Evolutionary conservation across 768 basidiomycete species (phyloP).

Genomic region (Tylopilus balloui): DNA sequence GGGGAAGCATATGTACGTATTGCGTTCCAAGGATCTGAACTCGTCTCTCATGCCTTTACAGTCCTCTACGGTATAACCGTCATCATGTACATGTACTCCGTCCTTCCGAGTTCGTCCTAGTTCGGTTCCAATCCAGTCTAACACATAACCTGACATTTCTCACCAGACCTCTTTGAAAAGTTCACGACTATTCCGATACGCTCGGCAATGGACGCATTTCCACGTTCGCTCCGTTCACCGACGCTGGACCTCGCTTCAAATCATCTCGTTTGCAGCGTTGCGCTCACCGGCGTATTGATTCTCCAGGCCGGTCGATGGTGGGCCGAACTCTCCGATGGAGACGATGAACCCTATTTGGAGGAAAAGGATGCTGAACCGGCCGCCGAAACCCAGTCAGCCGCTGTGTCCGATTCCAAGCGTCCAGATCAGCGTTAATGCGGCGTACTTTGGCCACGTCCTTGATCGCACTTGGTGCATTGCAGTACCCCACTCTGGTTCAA

Average conservation of each 20-base stretch:
- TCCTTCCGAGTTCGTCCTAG: constrained; percentile 64
- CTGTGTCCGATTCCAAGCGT: not conserved
- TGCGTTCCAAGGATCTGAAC: not conserved
- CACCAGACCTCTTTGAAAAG: constrained; percentile 51
- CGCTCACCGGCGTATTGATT: constrained; percentile 79
- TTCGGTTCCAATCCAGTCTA: not conserved
- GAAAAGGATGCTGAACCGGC: constrained; percentile 26
- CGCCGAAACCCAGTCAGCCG: constrained; percentile 7
- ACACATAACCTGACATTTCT: constrained; percentile 8
- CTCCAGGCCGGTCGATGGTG: constrained; percentile 83
- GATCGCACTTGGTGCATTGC: not conserved
- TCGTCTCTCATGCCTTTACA: constrained; percentile 28
- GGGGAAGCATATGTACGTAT: constrained; percentile 77
- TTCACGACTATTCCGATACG: constrained; percentile 57
- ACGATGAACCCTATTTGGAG: constrained; percentile 40
- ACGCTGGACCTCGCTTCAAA: constrained; percentile 79
- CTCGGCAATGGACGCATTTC: constrained; percentile 54
- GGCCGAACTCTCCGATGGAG: constrained; percentile 70
- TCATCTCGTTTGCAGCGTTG: constrained; percentile 83
- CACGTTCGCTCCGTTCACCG: constrained; percentile 52
- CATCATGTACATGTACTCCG: constrained; percentile 69
- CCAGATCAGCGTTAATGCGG: constrained; percentile 11
- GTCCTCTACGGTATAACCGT: constrained; percentile 75
- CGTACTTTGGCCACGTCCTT: not conserved
- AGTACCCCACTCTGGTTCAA: not conserved